Conservation (phyloP, 2,329 filamentous ascomycete species). For the Aureobasidium sp. region DNA sequence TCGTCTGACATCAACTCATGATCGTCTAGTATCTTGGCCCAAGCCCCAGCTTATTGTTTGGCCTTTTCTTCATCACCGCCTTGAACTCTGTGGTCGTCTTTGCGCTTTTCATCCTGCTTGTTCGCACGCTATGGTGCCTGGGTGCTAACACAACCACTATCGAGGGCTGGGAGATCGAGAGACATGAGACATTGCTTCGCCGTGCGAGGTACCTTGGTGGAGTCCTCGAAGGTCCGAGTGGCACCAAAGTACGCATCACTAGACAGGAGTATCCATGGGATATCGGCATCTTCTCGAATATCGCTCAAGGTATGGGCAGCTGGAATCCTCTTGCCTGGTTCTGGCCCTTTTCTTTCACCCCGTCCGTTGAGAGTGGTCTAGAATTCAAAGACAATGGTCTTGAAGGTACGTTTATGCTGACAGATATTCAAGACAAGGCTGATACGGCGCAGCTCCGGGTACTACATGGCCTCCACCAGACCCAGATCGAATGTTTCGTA, state of each 20-base stretch:
- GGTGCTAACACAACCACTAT: conserved; percentile 70
- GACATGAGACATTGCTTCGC: conserved; percentile 40
- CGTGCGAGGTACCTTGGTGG: conserved; percentile 48
- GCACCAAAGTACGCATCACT: conserved; percentile 47
- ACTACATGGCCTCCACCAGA: conserved; percentile 45
- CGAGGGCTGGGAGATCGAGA: conserved; percentile 62
- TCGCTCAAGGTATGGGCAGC: conserved; percentile 69
- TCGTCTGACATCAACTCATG: neutral
- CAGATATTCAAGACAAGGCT: conserved; percentile 35
- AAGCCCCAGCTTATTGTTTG: conserved; percentile 49
- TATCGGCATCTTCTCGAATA: conserved; percentile 65
- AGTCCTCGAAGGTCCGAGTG: conserved; percentile 50
- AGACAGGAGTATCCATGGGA: conserved; percentile 78
- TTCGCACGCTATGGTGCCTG: conserved; percentile 56
- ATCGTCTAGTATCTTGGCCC: conserved; percentile 60
- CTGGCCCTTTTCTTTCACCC: conserved; percentile 55
- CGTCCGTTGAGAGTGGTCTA: conserved; percentile 45
- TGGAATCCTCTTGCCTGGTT: conserved; percentile 61
- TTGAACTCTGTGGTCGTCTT: conserved; percentile 54
- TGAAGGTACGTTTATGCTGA: conserved; percentile 47
- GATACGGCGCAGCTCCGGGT: conserved; percentile 32
- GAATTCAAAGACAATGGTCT: conserved; percentile 69
- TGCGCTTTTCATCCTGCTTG: conserved; percentile 57
- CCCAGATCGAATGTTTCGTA: conserved; percentile 39
- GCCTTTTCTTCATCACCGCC: conserved; percentile 55